Evolutionary conservation across 2,329 filamentous ascomycete species (phyloP).

Genomic region (Ramichloridium luteum): DNA sequence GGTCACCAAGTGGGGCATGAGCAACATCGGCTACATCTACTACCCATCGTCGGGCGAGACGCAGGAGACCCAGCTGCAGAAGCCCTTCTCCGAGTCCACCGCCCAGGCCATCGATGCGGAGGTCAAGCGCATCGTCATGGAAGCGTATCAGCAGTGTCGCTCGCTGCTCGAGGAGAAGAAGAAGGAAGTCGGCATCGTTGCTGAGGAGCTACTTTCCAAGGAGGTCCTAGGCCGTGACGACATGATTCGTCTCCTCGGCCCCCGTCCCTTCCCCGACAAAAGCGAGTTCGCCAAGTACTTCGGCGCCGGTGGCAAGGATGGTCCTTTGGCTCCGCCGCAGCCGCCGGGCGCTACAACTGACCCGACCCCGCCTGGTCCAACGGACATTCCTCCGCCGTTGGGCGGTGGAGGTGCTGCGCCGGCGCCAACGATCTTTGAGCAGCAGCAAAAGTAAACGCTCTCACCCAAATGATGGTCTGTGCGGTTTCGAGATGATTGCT

Average conservation of each 20-base stretch:
- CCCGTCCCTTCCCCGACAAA: constrained; percentile 69
- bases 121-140: constrained; percentile 83
- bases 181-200: constrained; percentile 74
- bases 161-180: constrained; percentile 76
- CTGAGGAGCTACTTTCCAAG: constrained; percentile 84
- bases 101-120: constrained; percentile 85
- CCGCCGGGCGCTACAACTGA: constrained; percentile 10
- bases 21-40: constrained; percentile 84
- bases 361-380: constrained; percentile 7
- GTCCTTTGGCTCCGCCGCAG: constrained; percentile 7
- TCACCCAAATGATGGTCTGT: background rate
- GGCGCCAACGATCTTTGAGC: constrained; percentile 20
- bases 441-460: constrained; percentile 10
- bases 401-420: constrained; percentile 12
- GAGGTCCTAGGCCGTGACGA: constrained; percentile 87
- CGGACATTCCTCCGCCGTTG: constrained; percentile 13
- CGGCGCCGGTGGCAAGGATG: constrained; percentile 25
- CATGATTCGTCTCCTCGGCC: constrained; percentile 76
- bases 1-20: constrained; percentile 99
- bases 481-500: background rate
- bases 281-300: constrained; percentile 96
- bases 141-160: constrained; percentile 84
- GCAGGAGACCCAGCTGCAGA: constrained; percentile 59
- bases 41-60: constrained; percentile 50
- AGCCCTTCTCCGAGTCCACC: constrained; percentile 91